Base-by-base conservation (phyloP, 768 basidiomycete genomes). In the Cystofilobasidium macerans region DNA sequence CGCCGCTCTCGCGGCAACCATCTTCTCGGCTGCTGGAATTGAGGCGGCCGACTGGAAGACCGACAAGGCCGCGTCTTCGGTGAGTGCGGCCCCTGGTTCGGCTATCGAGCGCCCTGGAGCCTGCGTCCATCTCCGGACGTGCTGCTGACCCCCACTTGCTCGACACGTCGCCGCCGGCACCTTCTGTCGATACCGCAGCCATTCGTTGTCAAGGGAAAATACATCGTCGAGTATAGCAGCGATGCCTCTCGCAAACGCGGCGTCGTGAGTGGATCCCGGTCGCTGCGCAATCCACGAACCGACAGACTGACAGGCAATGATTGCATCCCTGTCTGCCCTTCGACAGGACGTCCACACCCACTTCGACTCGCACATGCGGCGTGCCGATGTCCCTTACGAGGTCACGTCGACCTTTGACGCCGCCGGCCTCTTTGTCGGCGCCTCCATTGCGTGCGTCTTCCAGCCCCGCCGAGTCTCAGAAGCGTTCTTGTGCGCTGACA, bases 291-390 rank as follows among this genome's bases (percentile, higher is more conserved):
- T n/a, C n/a, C n/a, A n/a, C n/a, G n/a, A n/a, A n/a, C n/a, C n/a
- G n/a, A n/a, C n/a, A n/a, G n/a, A n/a, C n/a, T n/a, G n/a, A n/a
- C 47, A 48, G 6, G 20, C 48, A 28, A 20, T 53, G 26, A 5
- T 26, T 5, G 8, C 48, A 7, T 61, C 35, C 18, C 51, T 40
- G 9, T 9, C n/a, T n/a, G 4, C 26, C 42, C 42, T 14, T 42
- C 22, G 42, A 24, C 57, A 65, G 64, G 57, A 65, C 32, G 18
- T 59, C 9, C 65, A 67, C 32, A 60, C n/a, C 9, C 60, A 61
- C 54, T 67, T 67, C 30, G 56, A 48, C 36, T 36, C 54, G 18
- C 65, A 67, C 40, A 67, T 67, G 65, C 57, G 62, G 60, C 59
- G 61, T 12, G 61, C 51, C 20, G 51, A 16, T 26, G 53, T 67